Evolutionary conservation across 257 asterid genomes (phyloP), one percentile per base, ranked within the genome.

Genomic region (Salvia hispanica): DNA sequence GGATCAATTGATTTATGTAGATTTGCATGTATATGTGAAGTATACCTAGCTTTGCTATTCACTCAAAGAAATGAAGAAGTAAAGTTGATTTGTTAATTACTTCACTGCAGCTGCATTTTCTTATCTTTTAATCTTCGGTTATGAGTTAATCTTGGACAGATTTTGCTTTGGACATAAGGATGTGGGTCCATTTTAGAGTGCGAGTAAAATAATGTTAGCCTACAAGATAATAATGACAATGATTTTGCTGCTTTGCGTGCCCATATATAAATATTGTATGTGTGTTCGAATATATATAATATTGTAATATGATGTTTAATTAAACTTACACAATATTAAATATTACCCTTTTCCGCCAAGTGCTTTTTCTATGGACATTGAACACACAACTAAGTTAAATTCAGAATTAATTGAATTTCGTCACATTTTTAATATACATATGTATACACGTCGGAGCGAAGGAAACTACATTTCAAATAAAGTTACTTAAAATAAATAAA

Each of bases 111-210:
- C 70, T 74, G 66, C 52, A 62, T 46, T 66, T 74, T 62, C 83
- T 74, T 78, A 31, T 56, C 73, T 66, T 78, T 61, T 62, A 78
- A 74, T 74, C 77, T 67, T 64, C 7, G 71, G 64, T 55, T 64
- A 74, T 28, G 64, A 39, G 71, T 21, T 43, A 44, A 71, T 71
- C 14, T 57, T 55, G 63, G 56, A 54, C 70, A 75, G 15, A 37
- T 69, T 68, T 79, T 77, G 85, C 85, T 85, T 81, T 48, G 67
- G 52, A 52, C 36, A 83, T 73, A 86, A 68, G 84, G 60, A 65
- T 59, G 85, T 86, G 79, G 85, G 81, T 42, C 87, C 87, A 72
- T 72, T 71, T 76, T 70, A 74, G 79, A 81, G 85, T 81, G 80
- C 66, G 14, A 66, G 21, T 74, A 67, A 72, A 71, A 74, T 71